Conservation (phyloP, 2,329 filamentous ascomycete genomes). For the Xylaria sp. region DNA sequence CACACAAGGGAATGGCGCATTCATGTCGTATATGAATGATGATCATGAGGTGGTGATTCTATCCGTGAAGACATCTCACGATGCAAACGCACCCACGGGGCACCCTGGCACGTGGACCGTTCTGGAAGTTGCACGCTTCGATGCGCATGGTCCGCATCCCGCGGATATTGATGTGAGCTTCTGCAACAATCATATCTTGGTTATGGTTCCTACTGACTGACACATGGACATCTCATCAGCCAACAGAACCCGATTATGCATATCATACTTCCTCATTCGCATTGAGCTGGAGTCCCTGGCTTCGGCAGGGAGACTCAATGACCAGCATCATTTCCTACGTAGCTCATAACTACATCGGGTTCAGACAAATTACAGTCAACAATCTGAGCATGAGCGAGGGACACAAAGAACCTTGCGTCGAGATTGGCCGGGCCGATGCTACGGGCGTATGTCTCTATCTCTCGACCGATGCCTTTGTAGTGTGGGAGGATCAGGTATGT, state of each 20-base stretch:
- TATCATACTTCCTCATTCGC: slow-evolving; percentile 46
- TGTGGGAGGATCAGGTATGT: slow-evolving; percentile 49
- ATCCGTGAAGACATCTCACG: slow-evolving; percentile 39
- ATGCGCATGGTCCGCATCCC: slow-evolving; percentile 42
- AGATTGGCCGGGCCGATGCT: slow-evolving; percentile 38
- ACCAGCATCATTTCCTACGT: slow-evolving; percentile 47
- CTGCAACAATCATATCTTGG: background rate
- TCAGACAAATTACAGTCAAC: slow-evolving; percentile 44
- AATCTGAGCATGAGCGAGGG: slow-evolving; percentile 35
- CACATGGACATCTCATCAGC: slow-evolving; percentile 12
- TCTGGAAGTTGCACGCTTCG: slow-evolving; percentile 46
- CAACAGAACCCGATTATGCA: slow-evolving; percentile 44
- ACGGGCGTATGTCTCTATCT: slow-evolving; percentile 47
- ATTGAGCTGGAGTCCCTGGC: slow-evolving; percentile 52
- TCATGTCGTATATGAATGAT: slow-evolving; percentile 51
- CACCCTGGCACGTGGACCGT: slow-evolving; percentile 42
- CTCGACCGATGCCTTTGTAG: slow-evolving; percentile 48
- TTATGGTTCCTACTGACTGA: background rate
- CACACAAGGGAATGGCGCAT: slow-evolving; percentile 36
- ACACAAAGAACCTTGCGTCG: slow-evolving; percentile 35
- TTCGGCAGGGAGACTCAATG: slow-evolving; percentile 31
- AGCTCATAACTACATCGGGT: slow-evolving; percentile 49
- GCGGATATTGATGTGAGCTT: slow-evolving; percentile 29
- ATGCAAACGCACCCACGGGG: slow-evolving; percentile 14
- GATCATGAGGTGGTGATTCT: slow-evolving; percentile 46